These are phyloP conservation scores for Entoloma clypeatum DNA, from an alignment of 1,284 basidiomycete genomes.

Conservation along the genomic window DNA sequence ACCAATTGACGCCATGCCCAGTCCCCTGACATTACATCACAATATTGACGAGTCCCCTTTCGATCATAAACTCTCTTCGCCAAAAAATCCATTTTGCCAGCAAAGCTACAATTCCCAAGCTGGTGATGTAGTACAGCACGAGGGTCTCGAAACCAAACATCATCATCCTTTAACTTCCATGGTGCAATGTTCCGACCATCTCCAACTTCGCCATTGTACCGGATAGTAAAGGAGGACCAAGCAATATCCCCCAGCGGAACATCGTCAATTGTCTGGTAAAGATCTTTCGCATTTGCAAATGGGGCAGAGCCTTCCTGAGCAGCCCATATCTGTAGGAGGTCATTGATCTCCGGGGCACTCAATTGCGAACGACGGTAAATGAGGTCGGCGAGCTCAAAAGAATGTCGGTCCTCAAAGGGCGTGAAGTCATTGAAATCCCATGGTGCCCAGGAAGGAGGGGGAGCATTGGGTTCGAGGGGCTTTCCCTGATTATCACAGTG, in stretches of 20 bases:
- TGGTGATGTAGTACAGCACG: not conserved
- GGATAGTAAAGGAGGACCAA: conserved; percentile 1
- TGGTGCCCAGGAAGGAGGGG: not conserved
- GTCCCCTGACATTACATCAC: conserved; percentile 4
- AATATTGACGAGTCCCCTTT: not conserved
- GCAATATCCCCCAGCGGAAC: conserved; percentile 2
- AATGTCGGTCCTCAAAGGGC: not conserved
- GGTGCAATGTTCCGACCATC: not conserved
- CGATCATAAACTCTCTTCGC: not conserved
- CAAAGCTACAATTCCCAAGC: not conserved
- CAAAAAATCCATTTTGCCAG: not conserved
- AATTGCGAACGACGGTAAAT: conserved; percentile 12
- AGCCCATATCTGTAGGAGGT: conserved; percentile 17
- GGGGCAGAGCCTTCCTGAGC: not conserved
- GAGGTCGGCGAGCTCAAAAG: conserved; percentile 11
- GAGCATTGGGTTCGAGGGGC: too few relatives aligned
- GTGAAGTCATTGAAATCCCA: conserved; percentile 1
- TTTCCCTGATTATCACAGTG: too few relatives aligned
- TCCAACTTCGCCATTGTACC: not conserved
- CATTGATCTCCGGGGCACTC: conserved; percentile 8
- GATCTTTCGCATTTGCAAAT: conserved; percentile 1
- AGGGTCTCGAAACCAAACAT: conserved; percentile 1
- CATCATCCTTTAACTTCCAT: not conserved
- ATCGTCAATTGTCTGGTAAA: conserved; percentile 6
- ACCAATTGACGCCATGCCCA: conserved; percentile 2